Evolutionary conservation across 2,329 filamentous ascomycete genomes (phyloP).

Genomic region (Microsporum audouinii): DNA sequence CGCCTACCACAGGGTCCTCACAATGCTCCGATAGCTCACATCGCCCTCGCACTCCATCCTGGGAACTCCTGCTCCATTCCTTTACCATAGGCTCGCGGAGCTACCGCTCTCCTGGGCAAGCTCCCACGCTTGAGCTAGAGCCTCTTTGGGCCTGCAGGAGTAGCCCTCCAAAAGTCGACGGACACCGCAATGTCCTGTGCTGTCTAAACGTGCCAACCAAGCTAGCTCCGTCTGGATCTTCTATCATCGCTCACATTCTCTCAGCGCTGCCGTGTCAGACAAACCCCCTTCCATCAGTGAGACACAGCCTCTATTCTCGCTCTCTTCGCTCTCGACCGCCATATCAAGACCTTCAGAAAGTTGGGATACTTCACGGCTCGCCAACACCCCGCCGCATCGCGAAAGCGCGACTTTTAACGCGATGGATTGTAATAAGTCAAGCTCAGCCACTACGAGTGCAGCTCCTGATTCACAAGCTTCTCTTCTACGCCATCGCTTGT

Average conservation of each 20-base stretch:
- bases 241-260: not conserved
- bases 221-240: not conserved
- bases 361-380: not conserved
- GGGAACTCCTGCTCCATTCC: not conserved
- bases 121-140: not conserved
- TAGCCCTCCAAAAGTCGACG: not conserved
- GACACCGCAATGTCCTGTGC: not conserved
- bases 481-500: constrained; percentile 27
- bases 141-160: not conserved
- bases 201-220: not conserved
- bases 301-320: not conserved
- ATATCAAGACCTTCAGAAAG: not conserved
- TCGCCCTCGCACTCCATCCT: not conserved
- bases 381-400: not conserved
- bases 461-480: constrained; percentile 15
- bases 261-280: not conserved
- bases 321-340: not conserved
- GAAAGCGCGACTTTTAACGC: not conserved
- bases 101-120: not conserved
- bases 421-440: not conserved
- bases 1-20: not conserved
- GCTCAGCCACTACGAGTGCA: not conserved
- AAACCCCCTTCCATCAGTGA: not conserved
- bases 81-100: not conserved
- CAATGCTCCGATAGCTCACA: not conserved